Conservation (phyloP, 1,139 yeast species). For the Candida neerlandica region DNA sequence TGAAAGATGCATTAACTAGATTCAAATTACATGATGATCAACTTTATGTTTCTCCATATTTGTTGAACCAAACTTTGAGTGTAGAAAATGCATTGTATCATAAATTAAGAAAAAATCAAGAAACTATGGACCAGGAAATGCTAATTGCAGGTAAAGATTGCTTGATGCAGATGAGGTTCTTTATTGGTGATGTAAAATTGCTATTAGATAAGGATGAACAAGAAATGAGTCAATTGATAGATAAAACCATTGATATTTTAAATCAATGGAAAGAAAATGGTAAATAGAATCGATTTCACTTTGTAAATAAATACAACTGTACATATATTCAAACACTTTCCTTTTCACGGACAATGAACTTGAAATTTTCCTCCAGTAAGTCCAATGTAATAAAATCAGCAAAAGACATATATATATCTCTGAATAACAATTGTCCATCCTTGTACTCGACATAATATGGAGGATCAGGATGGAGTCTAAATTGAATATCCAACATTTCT, state of each 20-base stretch:
- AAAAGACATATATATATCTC: background rate
- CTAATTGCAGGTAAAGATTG: slow-evolving; percentile 5
- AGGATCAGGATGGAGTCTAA: slow-evolving; percentile 1
- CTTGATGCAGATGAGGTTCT: slow-evolving; percentile 26
- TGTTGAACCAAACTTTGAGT: slow-evolving; percentile 33
- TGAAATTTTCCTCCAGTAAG: slow-evolving; percentile 1
- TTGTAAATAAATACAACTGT: background rate
- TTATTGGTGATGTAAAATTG: slow-evolving; percentile 37
- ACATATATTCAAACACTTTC: background rate
- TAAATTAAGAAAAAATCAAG: background rate
- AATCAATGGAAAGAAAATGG: slow-evolving; percentile 26
- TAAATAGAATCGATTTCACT: background rate
- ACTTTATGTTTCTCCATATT: slow-evolving; percentile 37
- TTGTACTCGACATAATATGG: background rate
- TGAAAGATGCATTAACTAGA: slow-evolving; percentile 25
- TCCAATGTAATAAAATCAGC: background rate
- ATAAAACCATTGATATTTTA: slow-evolving; percentile 27
- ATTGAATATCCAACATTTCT: background rate
- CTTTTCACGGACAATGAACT: background rate
- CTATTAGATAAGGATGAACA: slow-evolving; percentile 33
- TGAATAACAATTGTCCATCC: background rate
- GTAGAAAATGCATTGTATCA: slow-evolving; percentile 28
- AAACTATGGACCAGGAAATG: slow-evolving; percentile 6
- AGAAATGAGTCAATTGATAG: slow-evolving; percentile 24
- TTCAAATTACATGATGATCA: slow-evolving; percentile 13